Base-by-base conservation (phyloP, 768 basidiomycete species). In the Fomitopsis serialis region DNA sequence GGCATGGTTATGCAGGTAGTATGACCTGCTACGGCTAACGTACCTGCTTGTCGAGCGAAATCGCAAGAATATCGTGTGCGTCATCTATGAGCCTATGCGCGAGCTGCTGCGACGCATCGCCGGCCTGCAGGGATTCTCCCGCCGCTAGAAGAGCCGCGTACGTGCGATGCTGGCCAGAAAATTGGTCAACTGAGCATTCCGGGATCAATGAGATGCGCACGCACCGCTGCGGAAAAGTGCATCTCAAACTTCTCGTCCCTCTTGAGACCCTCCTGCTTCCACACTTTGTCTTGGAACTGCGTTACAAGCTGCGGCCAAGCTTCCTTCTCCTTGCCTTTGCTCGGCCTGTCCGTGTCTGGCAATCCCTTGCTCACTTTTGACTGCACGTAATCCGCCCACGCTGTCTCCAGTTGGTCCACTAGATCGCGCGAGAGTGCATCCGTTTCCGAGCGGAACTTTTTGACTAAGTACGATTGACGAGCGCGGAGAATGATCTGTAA, bases 171-270 rank as follows among this genome's bases (percentile, higher is more conserved):
- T 69, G 60, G 32, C 37, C 35, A 53, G 21, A 53, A 21, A 10
- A 15, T 2, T 37, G 6, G 44, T 25, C 23, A 15, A 13, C 15
- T n/a, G 3, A 13, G 42, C 25, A 23, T 4, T 36, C 23, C 34
- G 42, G 56, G 49, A 47, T 55, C 58, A 44, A 45, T 63, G 47
- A 44, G 12, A 37, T 24, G 22, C 13, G 36, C 22, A 73, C 84
- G 64, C 66, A 92, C 90, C 60, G 96, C 82, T 54, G 87, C 79
- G 36, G 81, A 72, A 62, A 92, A 80, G 70, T 95, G 75, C 91
- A 98, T 89, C 49, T 86, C 84, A 63, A 95, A 95, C 70, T 96
- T 98, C 72, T 96, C 94, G 57, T 97, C 88, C 63, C 83, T 78
- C 64, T 76, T 82, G 64, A 88, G 67, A 61, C 85, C 84, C 55